A percentile compares a stretch with the other conserved stretches of the same genome.
These are phyloP conservation scores for Thelephora terrestris DNA, from an alignment of 1,284 basidiomycete genomes.

Conservation along the genomic window DNA sequence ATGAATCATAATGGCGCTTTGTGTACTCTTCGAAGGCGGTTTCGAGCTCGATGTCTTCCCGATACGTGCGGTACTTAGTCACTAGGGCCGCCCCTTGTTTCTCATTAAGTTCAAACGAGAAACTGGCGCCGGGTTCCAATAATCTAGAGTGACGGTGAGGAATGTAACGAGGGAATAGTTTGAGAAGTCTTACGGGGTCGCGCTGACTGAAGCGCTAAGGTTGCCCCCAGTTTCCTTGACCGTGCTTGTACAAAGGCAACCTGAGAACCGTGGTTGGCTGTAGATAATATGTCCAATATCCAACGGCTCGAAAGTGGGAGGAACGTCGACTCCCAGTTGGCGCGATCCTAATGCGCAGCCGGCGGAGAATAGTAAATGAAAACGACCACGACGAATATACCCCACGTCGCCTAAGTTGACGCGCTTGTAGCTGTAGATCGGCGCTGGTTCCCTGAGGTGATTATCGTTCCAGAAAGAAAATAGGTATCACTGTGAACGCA, in stretches of 20 bases:
- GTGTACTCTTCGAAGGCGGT: constrained; percentile 5
- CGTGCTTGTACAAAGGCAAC: background rate
- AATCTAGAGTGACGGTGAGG: background rate
- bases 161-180: background rate
- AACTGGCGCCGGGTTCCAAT: background rate
- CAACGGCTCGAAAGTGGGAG: constrained; percentile 3
- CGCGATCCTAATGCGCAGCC: background rate
- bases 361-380: constrained; percentile 4
- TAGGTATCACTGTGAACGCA: background rate
- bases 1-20: constrained; percentile 4
- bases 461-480: background rate
- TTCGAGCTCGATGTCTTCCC: background rate
- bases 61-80: constrained; percentile 4
- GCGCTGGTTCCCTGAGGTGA: background rate
- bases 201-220: background rate
- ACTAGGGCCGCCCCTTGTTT: constrained; percentile 5
- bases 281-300: background rate
- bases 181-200: background rate
- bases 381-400: constrained; percentile 2
- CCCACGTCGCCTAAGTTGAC: constrained; percentile 5
- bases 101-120: constrained; percentile 2
- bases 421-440: background rate
- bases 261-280: background rate
- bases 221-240: background rate
- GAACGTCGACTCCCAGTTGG: constrained; percentile 1